phyloP scores from a whole-genome alignment of 1,284 basidiomycete genomes.

The Pyrrhoderma lamaoense region DNA sequence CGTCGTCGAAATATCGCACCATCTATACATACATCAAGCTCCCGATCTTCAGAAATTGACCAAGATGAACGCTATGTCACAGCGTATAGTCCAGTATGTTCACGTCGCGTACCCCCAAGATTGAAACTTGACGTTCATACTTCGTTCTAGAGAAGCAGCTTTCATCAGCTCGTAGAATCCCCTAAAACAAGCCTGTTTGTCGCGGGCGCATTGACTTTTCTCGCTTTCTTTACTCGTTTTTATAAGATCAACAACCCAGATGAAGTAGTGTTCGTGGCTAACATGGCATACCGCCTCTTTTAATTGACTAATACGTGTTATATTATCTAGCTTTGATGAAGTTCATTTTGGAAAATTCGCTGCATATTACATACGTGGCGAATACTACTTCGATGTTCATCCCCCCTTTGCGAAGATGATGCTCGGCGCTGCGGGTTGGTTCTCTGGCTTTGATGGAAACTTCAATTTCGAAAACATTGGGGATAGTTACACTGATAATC shows the following conservation, averaged over 20 bases:
- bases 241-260: constrained; percentile 92
- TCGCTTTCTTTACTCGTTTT: constrained; percentile 81
- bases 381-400: constrained; percentile 99
- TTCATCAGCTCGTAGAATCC: constrained; percentile 17
- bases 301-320: constrained; percentile 3
- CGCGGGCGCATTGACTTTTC: constrained; percentile 55
- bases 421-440: constrained; percentile 89
- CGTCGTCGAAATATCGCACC: constrained; percentile 12
- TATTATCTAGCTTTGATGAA: constrained; percentile 78
- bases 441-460: constrained; percentile 91
- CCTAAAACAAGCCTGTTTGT: constrained; percentile 26
- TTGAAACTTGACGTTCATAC: not conserved
- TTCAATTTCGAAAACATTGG: constrained; percentile 96
- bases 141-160: constrained; percentile 10
- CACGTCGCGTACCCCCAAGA: constrained; percentile 1
- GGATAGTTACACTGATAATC: constrained; percentile 79
- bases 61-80: constrained; percentile 15
- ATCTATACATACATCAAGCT: constrained; percentile 6
- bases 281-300: not conserved
- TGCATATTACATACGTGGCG: constrained; percentile 79
- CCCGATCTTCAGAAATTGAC: constrained; percentile 12
- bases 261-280: constrained; percentile 80
- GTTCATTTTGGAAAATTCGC: constrained; percentile 97
- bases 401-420: constrained; percentile 93
- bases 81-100: constrained; percentile 14